Base-by-base conservation (phyloP, 2,329 filamentous ascomycete genomes). In the Calonectria crousiana region DNA sequence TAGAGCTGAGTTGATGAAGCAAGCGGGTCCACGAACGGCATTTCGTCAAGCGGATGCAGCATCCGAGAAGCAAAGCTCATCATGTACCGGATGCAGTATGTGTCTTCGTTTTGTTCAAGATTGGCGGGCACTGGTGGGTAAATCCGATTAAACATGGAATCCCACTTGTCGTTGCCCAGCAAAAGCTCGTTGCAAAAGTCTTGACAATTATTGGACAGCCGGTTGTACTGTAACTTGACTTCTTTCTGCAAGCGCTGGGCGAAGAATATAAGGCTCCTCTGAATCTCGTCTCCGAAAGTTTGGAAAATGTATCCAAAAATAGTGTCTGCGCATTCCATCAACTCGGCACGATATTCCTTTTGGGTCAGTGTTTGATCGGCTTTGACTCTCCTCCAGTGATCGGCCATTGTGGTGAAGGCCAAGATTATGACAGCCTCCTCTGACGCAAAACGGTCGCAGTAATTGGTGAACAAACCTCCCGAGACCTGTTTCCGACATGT, bases 61-160 rank as follows among this genome's bases (percentile, higher is more conserved):
- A 62, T 62, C 13, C 56, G 56, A 28, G 56, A 62, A 6, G 56
- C 56, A 62, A 62, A 62, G 23, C 56, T 62, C 56, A 62, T 62
- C 56, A 62, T 62, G 36, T 62, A 62, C 9, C 56, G 56, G 23
- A 62, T 28, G 13, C 56, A 62, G 4, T 41, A 41, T 6, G 56
- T 62, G 13, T 62, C 34, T 30, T 62, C n/a, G 8, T 62, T 41
- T 13, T 62, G 56, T 16, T 62, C 56, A 2, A 28, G 34, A 13
- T 62, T 62, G 4, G 36, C 56, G 1, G 56, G 56, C 16, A 62
- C 56, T 10, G 56, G 56, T 20, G 56, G 56, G 18, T 62, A 62
- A 23, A 62, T 62, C 3, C 56, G 38, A 18, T 62, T 41, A 26
- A 62, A 62, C 34, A 62, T 62, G 13, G 56, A 26, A 62, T 41